Percentiles rank a stretch among this genome's conserved stretches.
phyloP scores from a whole-genome alignment of 495 filamentous ascomycete species.

The Opeltia flavorubescens region DNA sequence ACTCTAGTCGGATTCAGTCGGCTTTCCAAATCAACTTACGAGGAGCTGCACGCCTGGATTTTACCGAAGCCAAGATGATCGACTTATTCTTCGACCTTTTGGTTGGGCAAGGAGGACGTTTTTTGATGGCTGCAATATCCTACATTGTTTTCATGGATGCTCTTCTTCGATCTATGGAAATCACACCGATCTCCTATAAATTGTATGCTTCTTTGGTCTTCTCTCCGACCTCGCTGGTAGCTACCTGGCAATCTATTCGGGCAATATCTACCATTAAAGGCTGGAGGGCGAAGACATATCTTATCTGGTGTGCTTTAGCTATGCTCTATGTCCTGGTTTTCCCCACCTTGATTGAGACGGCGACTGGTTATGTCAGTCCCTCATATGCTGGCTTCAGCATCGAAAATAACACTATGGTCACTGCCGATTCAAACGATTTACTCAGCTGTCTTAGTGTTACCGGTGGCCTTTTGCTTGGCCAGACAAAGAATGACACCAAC shows the following conservation, averaged over 20 bases:
- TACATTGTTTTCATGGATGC: slow-evolving; percentile 19
- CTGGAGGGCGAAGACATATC: slow-evolving; percentile 8
- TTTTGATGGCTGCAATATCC: slow-evolving; percentile 15
- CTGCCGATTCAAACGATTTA: slow-evolving; percentile 3
- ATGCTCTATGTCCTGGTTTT: slow-evolving; percentile 17
- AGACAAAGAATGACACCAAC: neutral
- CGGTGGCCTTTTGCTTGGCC: slow-evolving; percentile 2
- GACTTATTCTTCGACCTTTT: slow-evolving; percentile 19
- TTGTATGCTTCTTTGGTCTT: slow-evolving; percentile 16
- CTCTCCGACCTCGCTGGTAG: neutral
- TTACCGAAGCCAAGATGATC: slow-evolving; percentile 16
- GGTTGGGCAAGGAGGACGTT: slow-evolving; percentile 16
- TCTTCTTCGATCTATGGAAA: slow-evolving; percentile 14
- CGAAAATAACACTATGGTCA: slow-evolving; percentile 5
- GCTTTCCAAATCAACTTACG: slow-evolving; percentile 9
- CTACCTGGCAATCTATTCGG: slow-evolving; percentile 4
- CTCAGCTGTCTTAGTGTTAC: slow-evolving; percentile 4
- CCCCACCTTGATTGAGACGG: slow-evolving; percentile 16
- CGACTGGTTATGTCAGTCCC: slow-evolving; percentile 10
- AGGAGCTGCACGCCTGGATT: slow-evolving; percentile 6
- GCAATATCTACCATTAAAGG: slow-evolving; percentile 2
- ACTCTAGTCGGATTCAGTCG: neutral
- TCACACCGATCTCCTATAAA: slow-evolving; percentile 11
- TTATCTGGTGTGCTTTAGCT: slow-evolving; percentile 14
- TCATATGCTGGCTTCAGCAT: slow-evolving; percentile 2